phyloP scores from a whole-genome alignment of 169 alveolate genomes.

The Plasmodium vivax region DNA sequence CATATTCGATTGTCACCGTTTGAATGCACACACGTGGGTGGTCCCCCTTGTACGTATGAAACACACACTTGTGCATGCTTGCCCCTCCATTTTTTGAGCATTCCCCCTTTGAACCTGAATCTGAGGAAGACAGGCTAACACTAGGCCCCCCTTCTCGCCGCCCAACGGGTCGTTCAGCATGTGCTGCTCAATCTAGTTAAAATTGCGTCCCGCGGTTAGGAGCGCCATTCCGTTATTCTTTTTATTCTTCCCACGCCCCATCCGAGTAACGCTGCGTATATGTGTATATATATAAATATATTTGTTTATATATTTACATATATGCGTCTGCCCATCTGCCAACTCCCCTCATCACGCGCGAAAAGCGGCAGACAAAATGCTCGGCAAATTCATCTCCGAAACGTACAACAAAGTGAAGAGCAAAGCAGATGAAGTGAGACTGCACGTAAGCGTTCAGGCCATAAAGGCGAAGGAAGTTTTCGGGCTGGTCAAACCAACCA shows the following conservation, averaged over 20 bases:
- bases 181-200: not conserved
- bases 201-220: not conserved
- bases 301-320: too few relatives aligned
- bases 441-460: constrained; percentile 67
- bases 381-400: constrained; percentile 60
- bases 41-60: not conserved
- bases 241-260: not conserved
- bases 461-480: constrained; percentile 68
- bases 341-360: not conserved
- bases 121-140: not conserved
- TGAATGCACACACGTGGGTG: not conserved
- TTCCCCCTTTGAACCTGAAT: not conserved
- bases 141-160: not conserved
- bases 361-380: constrained; percentile 13
- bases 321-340: not conserved
- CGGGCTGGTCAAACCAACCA: constrained; percentile 45
- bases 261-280: not conserved
- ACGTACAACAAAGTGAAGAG: constrained; percentile 59
- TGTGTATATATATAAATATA: not conserved
- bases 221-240: not conserved
- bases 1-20: not conserved
- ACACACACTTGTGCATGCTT: not conserved
- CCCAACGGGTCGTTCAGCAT: not conserved
- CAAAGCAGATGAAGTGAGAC: constrained; percentile 62
- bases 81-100: not conserved